These are phyloP conservation scores for Plantago ovata DNA, from an alignment of 257 asterid species.

Conservation along the genomic window DNA sequence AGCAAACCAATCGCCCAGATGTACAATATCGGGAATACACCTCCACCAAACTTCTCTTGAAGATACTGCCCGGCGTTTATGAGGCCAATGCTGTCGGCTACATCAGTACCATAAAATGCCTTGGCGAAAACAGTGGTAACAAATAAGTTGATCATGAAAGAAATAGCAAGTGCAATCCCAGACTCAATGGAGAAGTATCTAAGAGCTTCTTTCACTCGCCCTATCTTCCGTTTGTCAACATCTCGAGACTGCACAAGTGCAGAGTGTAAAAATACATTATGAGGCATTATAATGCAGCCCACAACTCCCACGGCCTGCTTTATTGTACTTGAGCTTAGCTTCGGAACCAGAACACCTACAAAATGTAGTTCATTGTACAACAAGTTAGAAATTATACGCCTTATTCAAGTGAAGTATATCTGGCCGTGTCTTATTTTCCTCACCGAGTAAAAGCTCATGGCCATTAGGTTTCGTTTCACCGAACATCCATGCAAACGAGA, in stretches of 20 bases:
- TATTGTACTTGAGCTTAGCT: constrained; percentile 64
- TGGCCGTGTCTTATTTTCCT: constrained; percentile 5
- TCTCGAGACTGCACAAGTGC: constrained; percentile 81
- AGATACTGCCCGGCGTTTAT: constrained; percentile 75
- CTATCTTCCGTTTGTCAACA: constrained; percentile 47
- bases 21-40: constrained; percentile 58
- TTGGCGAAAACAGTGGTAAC: constrained; percentile 77
- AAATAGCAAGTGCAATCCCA: constrained; percentile 51
- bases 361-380: constrained; percentile 3
- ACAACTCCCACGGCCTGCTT: constrained; percentile 81
- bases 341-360: constrained; percentile 68
- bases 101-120: constrained; percentile 64
- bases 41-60: constrained; percentile 74
- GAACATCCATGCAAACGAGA: constrained; percentile 82
- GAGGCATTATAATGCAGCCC: constrained; percentile 87
- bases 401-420: not conserved
- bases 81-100: constrained; percentile 63
- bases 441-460: constrained; percentile 59
- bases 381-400: not conserved
- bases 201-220: constrained; percentile 68
- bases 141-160: constrained; percentile 63
- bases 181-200: constrained; percentile 75
- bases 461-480: constrained; percentile 77
- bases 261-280: constrained; percentile 73
- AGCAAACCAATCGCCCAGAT: constrained; percentile 78